Evolutionary conservation across 352 stramenopile species (phyloP).

Genomic region (Phytophthora constricta): DNA sequence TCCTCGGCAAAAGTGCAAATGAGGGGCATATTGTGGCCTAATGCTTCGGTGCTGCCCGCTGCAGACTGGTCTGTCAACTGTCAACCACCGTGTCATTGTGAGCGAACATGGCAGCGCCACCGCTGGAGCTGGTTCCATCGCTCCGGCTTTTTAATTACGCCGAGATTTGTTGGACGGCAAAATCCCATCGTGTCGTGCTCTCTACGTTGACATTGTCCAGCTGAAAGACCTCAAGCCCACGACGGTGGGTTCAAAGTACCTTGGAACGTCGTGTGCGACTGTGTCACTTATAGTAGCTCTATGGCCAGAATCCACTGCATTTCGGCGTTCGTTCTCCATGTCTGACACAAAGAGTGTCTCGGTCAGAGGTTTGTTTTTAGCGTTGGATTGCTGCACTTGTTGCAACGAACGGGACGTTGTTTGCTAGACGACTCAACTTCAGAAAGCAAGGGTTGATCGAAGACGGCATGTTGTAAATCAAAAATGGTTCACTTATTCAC

Average conservation of each 20-base stretch:
- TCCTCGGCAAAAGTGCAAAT: constrained; percentile 41
- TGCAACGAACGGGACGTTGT: no score
- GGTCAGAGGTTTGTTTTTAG: no score
- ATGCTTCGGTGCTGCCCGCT: neutral
- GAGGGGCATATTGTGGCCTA: constrained; percentile 16
- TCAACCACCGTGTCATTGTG: neutral
- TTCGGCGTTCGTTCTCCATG: neutral
- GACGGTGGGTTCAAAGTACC: constrained; percentile 19
- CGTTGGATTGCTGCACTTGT: no score
- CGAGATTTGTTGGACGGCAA: constrained; percentile 9
- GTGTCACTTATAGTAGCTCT: constrained; percentile 16
- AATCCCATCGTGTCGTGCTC: constrained; percentile 29
- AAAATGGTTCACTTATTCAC: constrained; percentile 27
- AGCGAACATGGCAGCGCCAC: constrained; percentile 2
- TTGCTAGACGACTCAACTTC: no score
- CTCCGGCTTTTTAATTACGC: constrained; percentile 1
- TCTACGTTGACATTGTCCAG: constrained; percentile 15
- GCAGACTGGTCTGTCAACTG: neutral
- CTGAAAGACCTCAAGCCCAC: neutral
- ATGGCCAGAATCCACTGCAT: constrained; percentile 26
- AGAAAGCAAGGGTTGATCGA: constrained; percentile 7
- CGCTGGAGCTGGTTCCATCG: neutral
- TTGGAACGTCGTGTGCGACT: neutral
- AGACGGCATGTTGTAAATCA: no score
- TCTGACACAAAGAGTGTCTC: no score